Evolutionary conservation across 2,329 filamentous ascomycete species (phyloP).

Genomic region (Colletotrichum caudatum): DNA sequence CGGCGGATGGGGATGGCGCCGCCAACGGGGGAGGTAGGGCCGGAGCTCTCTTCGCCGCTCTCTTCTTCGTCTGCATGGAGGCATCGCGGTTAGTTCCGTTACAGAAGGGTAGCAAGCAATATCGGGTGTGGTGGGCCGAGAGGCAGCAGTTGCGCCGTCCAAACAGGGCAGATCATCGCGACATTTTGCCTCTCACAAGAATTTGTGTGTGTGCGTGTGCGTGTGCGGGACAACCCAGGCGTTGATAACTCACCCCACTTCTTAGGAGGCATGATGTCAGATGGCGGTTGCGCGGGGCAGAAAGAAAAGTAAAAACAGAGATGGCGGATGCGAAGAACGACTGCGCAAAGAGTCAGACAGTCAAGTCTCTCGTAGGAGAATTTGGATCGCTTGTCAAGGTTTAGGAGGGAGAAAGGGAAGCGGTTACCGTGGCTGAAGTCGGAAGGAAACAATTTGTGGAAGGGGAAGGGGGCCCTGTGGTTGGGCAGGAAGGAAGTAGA

Average conservation of each 20-base stretch:
- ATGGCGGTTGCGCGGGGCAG: constrained; percentile 25
- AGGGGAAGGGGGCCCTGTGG: constrained; percentile 30
- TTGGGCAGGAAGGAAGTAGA: constrained; percentile 40
- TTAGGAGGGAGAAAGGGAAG: neutral
- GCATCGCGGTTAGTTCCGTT: constrained; percentile 19
- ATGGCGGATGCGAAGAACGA: neutral
- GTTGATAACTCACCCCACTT: constrained; percentile 57
- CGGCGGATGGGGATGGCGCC: constrained; percentile 53
- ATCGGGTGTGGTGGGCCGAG: neutral
- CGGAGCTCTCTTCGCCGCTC: constrained; percentile 53
- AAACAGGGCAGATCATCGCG: constrained; percentile 26
- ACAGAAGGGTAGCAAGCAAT: neutral
- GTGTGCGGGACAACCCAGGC: constrained; percentile 39
- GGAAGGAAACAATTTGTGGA: constrained; percentile 37
- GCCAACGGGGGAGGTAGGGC: constrained; percentile 52
- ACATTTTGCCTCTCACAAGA: constrained; percentile 38
- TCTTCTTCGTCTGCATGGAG: constrained; percentile 54
- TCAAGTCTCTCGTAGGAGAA: neutral
- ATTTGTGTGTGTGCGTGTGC: constrained; percentile 36
- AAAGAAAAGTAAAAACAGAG: constrained; percentile 2
- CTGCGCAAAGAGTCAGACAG: neutral
- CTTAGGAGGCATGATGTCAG: constrained; percentile 58
- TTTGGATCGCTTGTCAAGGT: neutral
- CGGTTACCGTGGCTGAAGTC: constrained; percentile 16
- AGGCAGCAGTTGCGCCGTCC: constrained; percentile 1